Conservation (phyloP, 768 basidiomycete genomes). For the Macrocybe gigantea region DNA sequence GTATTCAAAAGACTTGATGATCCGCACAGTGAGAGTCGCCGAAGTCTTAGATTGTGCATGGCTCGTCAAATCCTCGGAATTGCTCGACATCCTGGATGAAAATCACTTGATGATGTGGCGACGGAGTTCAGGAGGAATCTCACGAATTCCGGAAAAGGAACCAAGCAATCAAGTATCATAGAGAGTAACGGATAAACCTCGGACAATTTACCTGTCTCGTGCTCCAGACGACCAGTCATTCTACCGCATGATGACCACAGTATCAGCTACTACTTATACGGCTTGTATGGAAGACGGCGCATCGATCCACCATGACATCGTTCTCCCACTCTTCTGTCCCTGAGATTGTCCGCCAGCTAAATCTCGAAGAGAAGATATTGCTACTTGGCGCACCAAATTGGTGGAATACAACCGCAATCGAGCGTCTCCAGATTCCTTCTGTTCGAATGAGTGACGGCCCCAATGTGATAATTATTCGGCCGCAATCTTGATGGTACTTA, state of each 20-base stretch:
- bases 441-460: slow-evolving; percentile 72
- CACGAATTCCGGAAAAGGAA: too few relatives aligned
- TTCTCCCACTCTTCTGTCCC: slow-evolving; percentile 52
- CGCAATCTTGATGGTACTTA: neutral
- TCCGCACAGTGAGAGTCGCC: slow-evolving; percentile 83
- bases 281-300: neutral
- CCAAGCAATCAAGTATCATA: too few relatives aligned
- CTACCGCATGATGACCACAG: slow-evolving; percentile 2
- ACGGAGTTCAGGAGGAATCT: too few relatives aligned
- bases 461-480: slow-evolving; percentile 31
- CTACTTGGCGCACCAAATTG: slow-evolving; percentile 62
- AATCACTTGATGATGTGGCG: too few relatives aligned
- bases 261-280: neutral
- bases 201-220: neutral
- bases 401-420: slow-evolving; percentile 62
- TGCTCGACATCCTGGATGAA: slow-evolving; percentile 20
- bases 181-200: neutral
- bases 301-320: slow-evolving; percentile 8
- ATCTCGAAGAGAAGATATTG: slow-evolving; percentile 57
- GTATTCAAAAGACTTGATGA: slow-evolving; percentile 94
- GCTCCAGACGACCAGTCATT: neutral
- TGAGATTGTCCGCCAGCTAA: slow-evolving; percentile 46
- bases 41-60: slow-evolving; percentile 59
- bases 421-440: slow-evolving; percentile 55
- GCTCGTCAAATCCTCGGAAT: slow-evolving; percentile 52